Conservation (phyloP, 768 basidiomycete species). For the Termitomyces heimii region DNA sequence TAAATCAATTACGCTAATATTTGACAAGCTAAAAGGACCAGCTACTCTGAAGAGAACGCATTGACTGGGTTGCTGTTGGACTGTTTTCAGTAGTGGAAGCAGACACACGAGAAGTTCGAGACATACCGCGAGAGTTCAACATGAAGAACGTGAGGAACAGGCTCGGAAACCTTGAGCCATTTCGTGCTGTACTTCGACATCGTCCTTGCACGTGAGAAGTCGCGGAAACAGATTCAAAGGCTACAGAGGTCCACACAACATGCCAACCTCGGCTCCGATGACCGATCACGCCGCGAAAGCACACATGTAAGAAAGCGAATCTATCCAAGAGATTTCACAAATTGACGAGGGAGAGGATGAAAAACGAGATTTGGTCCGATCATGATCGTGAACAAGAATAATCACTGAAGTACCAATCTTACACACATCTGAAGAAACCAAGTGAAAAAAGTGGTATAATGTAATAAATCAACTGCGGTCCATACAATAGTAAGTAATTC, state of each 20-base stretch:
- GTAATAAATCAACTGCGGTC: conserved; percentile 2
- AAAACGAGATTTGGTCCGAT: not conserved
- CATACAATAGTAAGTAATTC: conserved; percentile 1
- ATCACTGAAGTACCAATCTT: not conserved
- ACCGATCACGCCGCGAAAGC: not conserved
- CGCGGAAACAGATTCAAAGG: not conserved
- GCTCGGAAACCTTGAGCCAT: conserved; percentile 44
- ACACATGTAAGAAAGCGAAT: too few species aligned
- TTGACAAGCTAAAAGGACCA: not conserved
- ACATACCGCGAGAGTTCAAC: conserved; percentile 40
- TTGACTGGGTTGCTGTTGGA: conserved; percentile 54
- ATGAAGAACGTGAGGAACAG: conserved; percentile 36
- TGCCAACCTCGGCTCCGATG: not conserved
- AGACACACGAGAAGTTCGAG: not conserved
- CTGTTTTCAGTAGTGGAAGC: not conserved
- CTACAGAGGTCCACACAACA: not conserved
- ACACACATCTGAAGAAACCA: not conserved
- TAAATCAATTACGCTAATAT: not conserved
- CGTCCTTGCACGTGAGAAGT: not conserved
- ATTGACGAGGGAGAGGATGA: not conserved
- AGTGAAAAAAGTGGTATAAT: conserved; percentile 2
- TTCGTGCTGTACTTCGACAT: conserved; percentile 19
- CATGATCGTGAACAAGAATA: not conserved
- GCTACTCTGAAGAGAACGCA: conserved; percentile 50
- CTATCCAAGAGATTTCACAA: not conserved